Evolutionary conservation across 768 basidiomycete genomes (phyloP), one percentile per base, ranked within the genome.

Genomic region (Mrakia blollopis): DNA sequence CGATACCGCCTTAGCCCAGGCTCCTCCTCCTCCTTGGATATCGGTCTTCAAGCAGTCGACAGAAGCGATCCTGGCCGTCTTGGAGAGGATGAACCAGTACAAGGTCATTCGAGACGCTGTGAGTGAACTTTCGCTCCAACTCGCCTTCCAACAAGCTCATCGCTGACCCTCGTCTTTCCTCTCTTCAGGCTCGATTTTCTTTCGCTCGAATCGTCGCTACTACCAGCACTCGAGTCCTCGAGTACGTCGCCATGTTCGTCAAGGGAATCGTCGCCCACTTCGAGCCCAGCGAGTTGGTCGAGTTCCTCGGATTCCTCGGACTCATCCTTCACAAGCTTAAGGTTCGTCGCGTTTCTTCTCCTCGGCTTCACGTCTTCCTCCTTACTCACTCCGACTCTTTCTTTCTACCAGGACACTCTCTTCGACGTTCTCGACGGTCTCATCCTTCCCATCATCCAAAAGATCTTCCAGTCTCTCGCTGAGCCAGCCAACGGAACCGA

Each of bases 261-360:
- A 87, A 88, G 63, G 91, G 92, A 82, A 88, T 98, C n/a, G 88
- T 98, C 71, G 88, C 90, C 3, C 92, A 96, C 80, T 94, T 95
- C 81, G 93, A 97, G 79, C 91, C 94, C 1, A 88, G 91, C 10
- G 97, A 99, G 83, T 85, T 99, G 76, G 90, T 91, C 39, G 97
- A 99, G 82, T 96, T 98, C 81, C 91, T 98, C 87, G 91, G 91
- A 81, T 98, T 99, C 86, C 91, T 99, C 74, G 91, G 91, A 10
- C 86, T 97, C 13, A 85, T 98, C 73, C 90, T 95, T 72, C 93
- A 96, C 83, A 92, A 92, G 82, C 88, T 98, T 74, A 92, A 93
- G 87, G 95, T 94, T 78, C 74, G 84, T 25, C 83, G 78, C 63
- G 32, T 21, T 61, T 50, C 73, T 67, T 61, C 65, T 14, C n/a